Base-by-base conservation (phyloP, 352 stramenopile species). In the Phytophthora meadii region DNA sequence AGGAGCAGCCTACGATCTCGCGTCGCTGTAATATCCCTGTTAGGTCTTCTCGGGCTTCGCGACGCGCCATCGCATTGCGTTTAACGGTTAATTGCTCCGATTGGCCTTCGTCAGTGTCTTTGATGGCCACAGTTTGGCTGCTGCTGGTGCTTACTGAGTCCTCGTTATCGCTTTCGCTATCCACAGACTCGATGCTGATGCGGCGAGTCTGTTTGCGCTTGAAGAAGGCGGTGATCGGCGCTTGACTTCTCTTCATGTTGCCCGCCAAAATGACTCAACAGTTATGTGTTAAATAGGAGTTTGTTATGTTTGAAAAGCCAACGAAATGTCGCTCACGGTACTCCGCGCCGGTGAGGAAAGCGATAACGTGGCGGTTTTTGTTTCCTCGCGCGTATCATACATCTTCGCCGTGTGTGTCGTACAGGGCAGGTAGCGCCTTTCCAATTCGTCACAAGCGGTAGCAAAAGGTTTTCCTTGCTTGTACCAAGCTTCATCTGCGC, bases 181-280 rank as follows among this genome's bases (percentile, higher is more conserved):
- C 34, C 2, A 71, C 37, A 5, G 64, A 65, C 42, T 67, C 62
- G 14, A 68, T 54, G 55, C 62, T 68, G 34, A 50, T 51, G 25
- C 60, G 54, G 0, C 70, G 66, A 15, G 54, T 37, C 44, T 65
- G 57, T 53, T 92, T 92, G 36, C 74, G 75, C 70, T 87, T 63
- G 72, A 92, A 92, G 72, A 92, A 92, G 48, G 78, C 73, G 15
- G 72, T 90, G 75, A 92, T 87, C 44, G 77, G 76, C 61, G 55
- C 40, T 36, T 56, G 15, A 36, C 53, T 10, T 10, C 70, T 60
- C 60, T 77, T 77, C 70, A 74, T 77, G 10, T 34, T 19, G 19
- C 19, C 36, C 63, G 42, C 63, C 49, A 61, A 66, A 50, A 49
- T 19, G 19, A 19, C 19, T 19, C 19, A 19, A 19, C 12, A 14